Conservation (phyloP, 1,284 basidiomycete genomes). For the Boletus holoroseus region DNA sequence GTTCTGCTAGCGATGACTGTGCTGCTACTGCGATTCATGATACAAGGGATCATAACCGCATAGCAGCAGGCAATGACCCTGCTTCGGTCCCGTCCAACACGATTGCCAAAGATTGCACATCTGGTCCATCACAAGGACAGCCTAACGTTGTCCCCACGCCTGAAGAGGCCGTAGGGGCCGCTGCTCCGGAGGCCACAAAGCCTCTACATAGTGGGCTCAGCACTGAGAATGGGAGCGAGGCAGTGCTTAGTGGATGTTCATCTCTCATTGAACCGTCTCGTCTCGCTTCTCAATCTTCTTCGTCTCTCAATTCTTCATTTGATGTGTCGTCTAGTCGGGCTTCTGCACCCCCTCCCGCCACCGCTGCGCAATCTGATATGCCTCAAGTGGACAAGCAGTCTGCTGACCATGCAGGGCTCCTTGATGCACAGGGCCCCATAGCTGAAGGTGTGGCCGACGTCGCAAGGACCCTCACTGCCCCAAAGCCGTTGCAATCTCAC, state of each 20-base stretch:
- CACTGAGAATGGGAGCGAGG: slow-evolving; percentile 18
- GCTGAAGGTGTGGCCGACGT: slow-evolving; percentile 6
- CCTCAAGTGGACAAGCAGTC: slow-evolving; percentile 34
- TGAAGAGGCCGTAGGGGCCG: slow-evolving; percentile 16
- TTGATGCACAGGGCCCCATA: slow-evolving; percentile 37
- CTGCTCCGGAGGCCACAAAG: slow-evolving; percentile 11
- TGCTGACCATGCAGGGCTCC: slow-evolving; percentile 42
- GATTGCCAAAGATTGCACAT: slow-evolving; percentile 8
- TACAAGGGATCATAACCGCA: slow-evolving; percentile 6
- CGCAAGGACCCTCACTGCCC: slow-evolving; percentile 1
- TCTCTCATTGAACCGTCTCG: slow-evolving; percentile 23
- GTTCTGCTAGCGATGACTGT: slow-evolving; percentile 19
- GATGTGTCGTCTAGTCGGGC: slow-evolving; percentile 35
- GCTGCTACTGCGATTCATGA: slow-evolving; percentile 12
- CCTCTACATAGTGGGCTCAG: slow-evolving; percentile 14
- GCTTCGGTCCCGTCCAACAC: slow-evolving; percentile 13
- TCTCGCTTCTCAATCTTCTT: slow-evolving; percentile 29
- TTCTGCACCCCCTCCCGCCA: slow-evolving; percentile 33
- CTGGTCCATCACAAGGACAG: slow-evolving; percentile 13
- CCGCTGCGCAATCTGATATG: slow-evolving; percentile 39
- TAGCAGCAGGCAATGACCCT: slow-evolving; percentile 10
- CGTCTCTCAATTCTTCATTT: slow-evolving; percentile 37
- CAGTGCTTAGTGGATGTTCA: slow-evolving; percentile 29
- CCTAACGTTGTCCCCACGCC: slow-evolving; percentile 9
- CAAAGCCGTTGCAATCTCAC: slow-evolving; percentile 37